These are phyloP conservation scores for Tolypocladium inflatum DNA, from an alignment of 2,329 filamentous ascomycete species.

Conservation along the genomic window DNA sequence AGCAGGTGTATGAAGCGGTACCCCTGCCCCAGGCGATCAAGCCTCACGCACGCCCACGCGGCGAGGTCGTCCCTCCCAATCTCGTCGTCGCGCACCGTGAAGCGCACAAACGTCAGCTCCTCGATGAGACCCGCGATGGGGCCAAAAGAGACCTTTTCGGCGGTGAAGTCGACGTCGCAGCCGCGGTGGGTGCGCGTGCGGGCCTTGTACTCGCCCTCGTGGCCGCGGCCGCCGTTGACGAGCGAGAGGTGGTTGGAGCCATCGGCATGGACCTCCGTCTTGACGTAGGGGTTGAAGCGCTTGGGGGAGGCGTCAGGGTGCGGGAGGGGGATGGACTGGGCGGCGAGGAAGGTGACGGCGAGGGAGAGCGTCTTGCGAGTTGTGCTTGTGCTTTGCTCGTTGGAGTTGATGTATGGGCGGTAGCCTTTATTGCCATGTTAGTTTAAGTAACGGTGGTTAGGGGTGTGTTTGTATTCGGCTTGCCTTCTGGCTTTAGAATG, in stretches of 20 bases:
- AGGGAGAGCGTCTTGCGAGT: conserved; percentile 55
- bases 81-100: conserved; percentile 84
- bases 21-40: conserved; percentile 70
- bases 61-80: conserved; percentile 69
- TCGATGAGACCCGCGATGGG: conserved; percentile 49
- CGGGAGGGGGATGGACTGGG: conserved; percentile 64
- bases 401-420: conserved; percentile 14
- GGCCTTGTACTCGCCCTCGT: conserved; percentile 43
- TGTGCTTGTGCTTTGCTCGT: conserved; percentile 20
- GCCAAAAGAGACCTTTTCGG: conserved; percentile 48
- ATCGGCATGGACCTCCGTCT: conserved; percentile 76
- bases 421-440: conserved; percentile 14
- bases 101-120: conserved; percentile 63
- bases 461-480: background rate
- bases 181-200: conserved; percentile 50
- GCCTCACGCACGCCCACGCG: conserved; percentile 79
- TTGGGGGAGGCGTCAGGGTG: conserved; percentile 36
- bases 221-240: conserved; percentile 28
- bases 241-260: conserved; percentile 29
- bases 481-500: conserved; percentile 71
- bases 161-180: conserved; percentile 52
- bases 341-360: conserved; percentile 64
- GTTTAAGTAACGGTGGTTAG: background rate
- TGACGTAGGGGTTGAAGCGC: conserved; percentile 70
- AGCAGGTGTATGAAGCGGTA: conserved; percentile 70